These are phyloP conservation scores for Cutaneotrichosporon sp. DNA, from an alignment of 1,284 basidiomycete genomes.

Conservation along the genomic window DNA sequence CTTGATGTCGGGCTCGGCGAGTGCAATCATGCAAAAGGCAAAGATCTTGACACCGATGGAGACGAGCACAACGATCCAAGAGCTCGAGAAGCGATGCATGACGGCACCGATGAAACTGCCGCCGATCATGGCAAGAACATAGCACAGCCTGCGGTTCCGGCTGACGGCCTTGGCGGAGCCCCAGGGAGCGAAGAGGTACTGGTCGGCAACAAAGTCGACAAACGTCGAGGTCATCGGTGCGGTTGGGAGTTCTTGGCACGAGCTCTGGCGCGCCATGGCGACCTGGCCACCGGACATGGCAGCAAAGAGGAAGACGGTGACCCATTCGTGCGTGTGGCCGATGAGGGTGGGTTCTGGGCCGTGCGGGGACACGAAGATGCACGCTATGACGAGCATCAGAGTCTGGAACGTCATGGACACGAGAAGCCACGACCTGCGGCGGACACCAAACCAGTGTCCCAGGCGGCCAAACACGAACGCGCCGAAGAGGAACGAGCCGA, in stretches of 20 bases:
- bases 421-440: constrained; percentile 38
- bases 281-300: constrained; percentile 45
- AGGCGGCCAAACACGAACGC: constrained; percentile 40
- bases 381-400: constrained; percentile 25
- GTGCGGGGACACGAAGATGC: constrained; percentile 33
- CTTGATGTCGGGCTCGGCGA: constrained; percentile 7
- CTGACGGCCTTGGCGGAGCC: constrained; percentile 24
- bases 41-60: constrained; percentile 31
- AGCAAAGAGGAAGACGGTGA: constrained; percentile 39
- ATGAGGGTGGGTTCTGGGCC: constrained; percentile 23
- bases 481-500: constrained; percentile 35
- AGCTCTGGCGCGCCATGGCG: constrained; percentile 37
- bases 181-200: constrained; percentile 32
- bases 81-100: constrained; percentile 32
- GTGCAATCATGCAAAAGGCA: constrained; percentile 19
- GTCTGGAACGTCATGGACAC: constrained; percentile 26
- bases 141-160: constrained; percentile 37
- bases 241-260: constrained; percentile 35
- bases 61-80: constrained; percentile 36
- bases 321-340: constrained; percentile 33
- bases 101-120: constrained; percentile 40
- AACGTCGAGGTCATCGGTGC: constrained; percentile 43
- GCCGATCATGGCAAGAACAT: constrained; percentile 36
- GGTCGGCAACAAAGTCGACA: constrained; percentile 44
- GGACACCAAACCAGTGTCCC: constrained; percentile 33